phyloP scores from a whole-genome alignment of 768 basidiomycete genomes.

The Rhizopogon roseolus region DNA sequence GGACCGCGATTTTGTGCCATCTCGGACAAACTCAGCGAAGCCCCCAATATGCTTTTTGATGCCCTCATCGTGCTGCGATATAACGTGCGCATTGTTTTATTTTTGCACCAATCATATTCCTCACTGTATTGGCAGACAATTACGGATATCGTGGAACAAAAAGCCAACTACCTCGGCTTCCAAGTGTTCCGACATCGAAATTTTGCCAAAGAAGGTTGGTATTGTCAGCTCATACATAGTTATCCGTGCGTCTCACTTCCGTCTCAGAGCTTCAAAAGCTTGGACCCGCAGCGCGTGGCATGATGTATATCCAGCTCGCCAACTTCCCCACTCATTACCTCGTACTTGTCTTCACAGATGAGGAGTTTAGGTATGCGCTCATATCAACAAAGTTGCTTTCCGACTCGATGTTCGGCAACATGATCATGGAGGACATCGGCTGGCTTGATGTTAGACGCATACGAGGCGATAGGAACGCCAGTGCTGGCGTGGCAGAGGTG shows the following conservation, averaged over 20 bases:
- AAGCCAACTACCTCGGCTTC: conserved; percentile 81
- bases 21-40: conserved; percentile 64
- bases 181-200: conserved; percentile 67
- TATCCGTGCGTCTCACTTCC: conserved; percentile 1
- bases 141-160: conserved; percentile 76
- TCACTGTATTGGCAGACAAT: conserved; percentile 59
- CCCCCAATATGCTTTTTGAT: conserved; percentile 54
- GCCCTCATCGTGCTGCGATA: conserved; percentile 57
- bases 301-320: conserved; percentile 71
- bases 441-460: conserved; percentile 75
- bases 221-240: background rate
- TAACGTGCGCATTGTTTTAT: conserved; percentile 40
- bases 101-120: background rate
- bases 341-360: conserved; percentile 75
- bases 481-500: conserved; percentile 7
- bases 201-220: conserved; percentile 58
- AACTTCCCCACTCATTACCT: conserved; percentile 81
- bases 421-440: conserved; percentile 73
- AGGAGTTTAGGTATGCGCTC: conserved; percentile 77
- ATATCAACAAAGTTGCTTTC: conserved; percentile 58
- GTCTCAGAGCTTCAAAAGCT: conserved; percentile 63
- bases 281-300: conserved; percentile 56
- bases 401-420: conserved; percentile 50
- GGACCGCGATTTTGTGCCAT: conserved; percentile 58
- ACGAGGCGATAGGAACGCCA: conserved; percentile 36